phyloP scores from a whole-genome alignment of 2,329 filamentous ascomycete species.

The Fusarium bactridioides region DNA sequence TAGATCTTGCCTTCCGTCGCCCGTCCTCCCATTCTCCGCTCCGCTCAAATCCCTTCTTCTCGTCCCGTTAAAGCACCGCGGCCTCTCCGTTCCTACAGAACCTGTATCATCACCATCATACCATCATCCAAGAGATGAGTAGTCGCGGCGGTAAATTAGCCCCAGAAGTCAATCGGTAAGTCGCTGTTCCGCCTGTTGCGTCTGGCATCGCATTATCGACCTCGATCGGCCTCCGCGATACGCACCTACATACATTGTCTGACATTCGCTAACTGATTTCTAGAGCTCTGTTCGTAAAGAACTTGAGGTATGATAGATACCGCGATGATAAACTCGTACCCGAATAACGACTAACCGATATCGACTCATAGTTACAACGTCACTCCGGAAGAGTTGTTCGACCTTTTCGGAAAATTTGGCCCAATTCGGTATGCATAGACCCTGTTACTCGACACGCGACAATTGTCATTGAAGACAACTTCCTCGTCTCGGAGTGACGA shows the following conservation, averaged over 20 bases:
- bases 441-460: conserved; percentile 15
- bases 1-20: conserved; percentile 36
- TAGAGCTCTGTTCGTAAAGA: conserved; percentile 99
- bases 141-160: conserved; percentile 96
- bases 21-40: conserved; percentile 43
- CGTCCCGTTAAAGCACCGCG: conserved; percentile 39
- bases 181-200: conserved; percentile 15
- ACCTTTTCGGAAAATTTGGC: conserved; percentile 97
- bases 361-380: conserved; percentile 88
- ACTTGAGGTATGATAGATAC: conserved; percentile 77
- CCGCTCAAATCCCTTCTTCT: conserved; percentile 41
- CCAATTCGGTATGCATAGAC: conserved; percentile 79
- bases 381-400: conserved; percentile 95
- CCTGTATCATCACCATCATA: conserved; percentile 43
- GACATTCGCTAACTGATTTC: conserved; percentile 44
- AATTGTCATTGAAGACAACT: background rate
- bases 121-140: conserved; percentile 81
- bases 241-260: background rate
- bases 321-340: conserved; percentile 6
- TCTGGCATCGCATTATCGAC: conserved; percentile 13
- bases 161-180: conserved; percentile 96
- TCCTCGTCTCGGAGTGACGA: conserved; percentile 3
- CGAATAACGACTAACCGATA: conserved; percentile 58
- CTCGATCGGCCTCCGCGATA: background rate
- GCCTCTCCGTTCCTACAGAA: conserved; percentile 42